These are phyloP conservation scores for Stephania cephalantha DNA, from an alignment of 164 flowering plant species.

Conservation along the genomic window DNA sequence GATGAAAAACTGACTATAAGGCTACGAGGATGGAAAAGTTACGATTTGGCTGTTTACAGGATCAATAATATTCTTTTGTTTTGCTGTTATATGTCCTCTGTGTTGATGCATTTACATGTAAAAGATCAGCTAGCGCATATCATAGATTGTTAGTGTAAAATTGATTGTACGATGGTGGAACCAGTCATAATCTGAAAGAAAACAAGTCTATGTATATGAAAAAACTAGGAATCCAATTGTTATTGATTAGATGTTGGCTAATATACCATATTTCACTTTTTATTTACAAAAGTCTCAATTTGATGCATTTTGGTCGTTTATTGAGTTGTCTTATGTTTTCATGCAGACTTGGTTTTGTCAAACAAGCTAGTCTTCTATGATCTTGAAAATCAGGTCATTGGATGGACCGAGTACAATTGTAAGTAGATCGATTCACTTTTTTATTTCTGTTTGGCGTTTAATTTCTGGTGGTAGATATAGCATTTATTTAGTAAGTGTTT, in stretches of 20 bases:
- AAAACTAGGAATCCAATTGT: background rate
- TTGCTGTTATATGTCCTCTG: background rate
- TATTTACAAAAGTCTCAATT: background rate
- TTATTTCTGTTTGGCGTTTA: background rate
- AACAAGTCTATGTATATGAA: background rate
- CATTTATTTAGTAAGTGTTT: too few species aligned
- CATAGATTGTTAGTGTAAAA: too few species aligned
- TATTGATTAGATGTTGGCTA: background rate
- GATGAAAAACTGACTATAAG: background rate
- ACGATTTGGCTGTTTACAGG: background rate
- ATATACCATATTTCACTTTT: background rate
- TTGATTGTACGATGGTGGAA: too few species aligned
- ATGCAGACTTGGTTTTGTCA: slow-evolving; percentile 75
- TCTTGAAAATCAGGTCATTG: slow-evolving; percentile 68
- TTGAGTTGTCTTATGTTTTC: slow-evolving; percentile 6
- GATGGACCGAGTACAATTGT: slow-evolving; percentile 88
- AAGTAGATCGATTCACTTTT: slow-evolving; percentile 26
- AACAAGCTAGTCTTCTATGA: slow-evolving; percentile 75
- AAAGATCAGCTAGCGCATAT: too few species aligned
- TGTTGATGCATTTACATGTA: background rate
- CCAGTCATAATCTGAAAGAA: too few species aligned
- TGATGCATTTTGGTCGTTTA: background rate
- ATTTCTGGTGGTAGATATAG: too few species aligned
- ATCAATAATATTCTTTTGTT: background rate
- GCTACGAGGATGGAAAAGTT: background rate